Conservation (phyloP, 768 basidiomycete species). For the Naematelia encephala region DNA sequence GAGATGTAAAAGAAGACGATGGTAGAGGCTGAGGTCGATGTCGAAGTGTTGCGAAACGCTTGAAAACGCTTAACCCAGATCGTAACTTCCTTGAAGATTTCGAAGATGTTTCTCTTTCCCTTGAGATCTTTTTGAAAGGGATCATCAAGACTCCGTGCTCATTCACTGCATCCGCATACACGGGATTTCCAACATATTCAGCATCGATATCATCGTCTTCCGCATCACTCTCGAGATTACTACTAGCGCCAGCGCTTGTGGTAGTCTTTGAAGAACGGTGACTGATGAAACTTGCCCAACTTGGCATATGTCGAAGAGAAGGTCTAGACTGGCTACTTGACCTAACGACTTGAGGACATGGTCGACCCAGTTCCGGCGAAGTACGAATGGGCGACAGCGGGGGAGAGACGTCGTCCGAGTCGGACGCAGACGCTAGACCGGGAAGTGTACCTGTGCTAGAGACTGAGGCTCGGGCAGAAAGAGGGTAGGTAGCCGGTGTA, state of each 20-base stretch:
- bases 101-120: too few species aligned
- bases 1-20: too few species aligned
- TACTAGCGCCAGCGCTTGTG: neutral
- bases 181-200: too few species aligned
- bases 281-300: neutral
- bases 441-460: neutral
- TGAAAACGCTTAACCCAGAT: too few species aligned
- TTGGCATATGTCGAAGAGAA: conserved; percentile 6
- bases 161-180: too few species aligned
- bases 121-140: too few species aligned
- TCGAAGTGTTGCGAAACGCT: too few species aligned
- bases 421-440: neutral
- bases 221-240: neutral
- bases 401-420: neutral
- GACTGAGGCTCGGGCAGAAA: neutral
- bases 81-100: too few species aligned
- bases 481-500: neutral
- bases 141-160: too few species aligned
- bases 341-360: neutral
- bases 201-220: neutral
- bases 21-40: too few species aligned
- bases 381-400: neutral
- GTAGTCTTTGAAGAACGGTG: neutral
- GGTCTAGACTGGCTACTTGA: conserved; percentile 1
- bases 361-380: neutral